Base-by-base conservation (phyloP, 2,329 filamentous ascomycete species). In the Diaporthe longicolla region DNA sequence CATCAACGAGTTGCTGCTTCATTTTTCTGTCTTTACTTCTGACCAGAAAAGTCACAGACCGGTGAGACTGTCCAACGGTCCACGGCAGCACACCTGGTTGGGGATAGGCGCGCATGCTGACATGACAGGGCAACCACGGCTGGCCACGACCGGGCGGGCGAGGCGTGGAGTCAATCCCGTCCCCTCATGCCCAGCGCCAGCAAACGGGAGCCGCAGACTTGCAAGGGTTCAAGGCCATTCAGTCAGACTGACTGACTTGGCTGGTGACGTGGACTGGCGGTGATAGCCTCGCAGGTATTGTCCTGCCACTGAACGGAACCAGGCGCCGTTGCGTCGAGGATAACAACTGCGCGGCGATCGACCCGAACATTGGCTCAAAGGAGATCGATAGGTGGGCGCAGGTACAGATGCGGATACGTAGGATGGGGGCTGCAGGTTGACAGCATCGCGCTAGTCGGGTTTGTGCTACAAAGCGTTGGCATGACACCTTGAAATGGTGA, bases 371-470 rank as follows among this genome's bases (percentile, higher is more conserved):
- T 45, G 32, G 58, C 54, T 55, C 24, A 45, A 35, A 58, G 45
- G 70, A 63, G 45, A 63, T 63, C 70, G 50, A 71, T 71, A 61
- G 70, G 70, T 63, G 57, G 59, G 57, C 57, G 26, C 70, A 71
- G 57, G 50, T 63, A 71, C 70, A 45, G 70, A 43, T 71, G 59
- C 66, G 52, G 66, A 59, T 43, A 54, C 70, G 63, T 48, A 73
- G 73, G 73, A 70, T 74, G 73, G 61, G 48, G 57, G 66, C 72
- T 72, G 74, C 72, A 75, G 68, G 54, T 54, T 73, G 74, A 75
- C 74, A 71, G 68, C 74, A 71, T 69, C 32, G 24, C 43, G 45
- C 55, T 72, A 72, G 65, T 71, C 70, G 24, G 57, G 45, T 71
- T 71, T 71, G 52, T 70, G 59, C 61, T 17, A 59, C 40, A 59